Base-by-base conservation (phyloP, 352 stramenopile genomes). In the Pythium chondricola region DNA sequence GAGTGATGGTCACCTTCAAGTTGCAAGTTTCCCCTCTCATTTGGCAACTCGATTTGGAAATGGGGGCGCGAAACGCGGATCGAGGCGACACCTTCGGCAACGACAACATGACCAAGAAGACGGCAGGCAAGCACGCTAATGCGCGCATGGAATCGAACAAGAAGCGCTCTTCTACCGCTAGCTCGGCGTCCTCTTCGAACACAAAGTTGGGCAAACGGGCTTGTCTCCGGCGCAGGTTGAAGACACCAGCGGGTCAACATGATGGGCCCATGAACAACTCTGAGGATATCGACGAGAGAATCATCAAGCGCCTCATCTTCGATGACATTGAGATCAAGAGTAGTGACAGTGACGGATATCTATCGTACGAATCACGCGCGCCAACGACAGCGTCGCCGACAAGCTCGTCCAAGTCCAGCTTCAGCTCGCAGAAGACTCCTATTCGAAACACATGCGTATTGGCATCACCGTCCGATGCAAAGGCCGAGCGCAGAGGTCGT, bases 381-480 rank as follows among this genome's bases (percentile, higher is more conserved):
- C n/a, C n/a, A n/a, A n/a, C n/a, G n/a, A n/a, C n/a, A n/a, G n/a
- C n/a, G n/a, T n/a, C n/a, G n/a, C n/a, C n/a, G n/a, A n/a, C n/a
- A n/a, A n/a, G 29, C 25, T 14, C 26, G 17, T 39, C 31, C 22
- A 43, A 35, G 26, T 33, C 38, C 47, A 39, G 6, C 3, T n/a
- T n/a, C 20, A 20, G 11, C 22, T 6, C 14, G 11, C n/a, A n/a
- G 7, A 10, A 33, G 9, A 32, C 22, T n/a, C 38, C 40, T 20
- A 45, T 67, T 13, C 48, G 35, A 6, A 67, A 67, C 43, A 62
- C 58, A 13, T 67, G 58, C 46, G 41, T 55, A 14, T 46, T 67
- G 22, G 37, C 48, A 4, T 67, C 58, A 9, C 58, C 52, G 6
- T n/a, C 42, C 20, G 48, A 63, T 25, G 26, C 26, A 8, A 38